Evolutionary conservation across 2,329 filamentous ascomycete species (phyloP).

Genomic region (Apiospora pterosperma): DNA sequence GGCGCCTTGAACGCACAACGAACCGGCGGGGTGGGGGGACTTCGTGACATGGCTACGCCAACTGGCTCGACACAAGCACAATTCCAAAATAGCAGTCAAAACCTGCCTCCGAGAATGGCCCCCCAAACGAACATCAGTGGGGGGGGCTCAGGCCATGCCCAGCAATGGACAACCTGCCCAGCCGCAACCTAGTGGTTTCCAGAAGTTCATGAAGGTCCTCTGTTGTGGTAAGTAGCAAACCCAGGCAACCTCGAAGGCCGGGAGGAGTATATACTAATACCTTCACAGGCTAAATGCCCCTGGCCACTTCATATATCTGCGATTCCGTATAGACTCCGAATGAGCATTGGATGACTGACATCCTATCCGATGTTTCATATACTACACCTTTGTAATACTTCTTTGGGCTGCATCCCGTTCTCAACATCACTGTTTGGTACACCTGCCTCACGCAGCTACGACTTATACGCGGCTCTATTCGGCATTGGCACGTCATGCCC

Average conservation of each 20-base stretch:
- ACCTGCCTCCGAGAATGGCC: conserved; percentile 66
- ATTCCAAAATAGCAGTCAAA: conserved; percentile 92
- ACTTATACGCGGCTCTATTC: conserved; percentile 2
- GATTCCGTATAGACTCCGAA: conserved; percentile 26
- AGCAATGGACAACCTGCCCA: conserved; percentile 58
- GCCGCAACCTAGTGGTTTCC: conserved; percentile 74
- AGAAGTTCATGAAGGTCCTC: conserved; percentile 88
- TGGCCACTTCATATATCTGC: conserved; percentile 20
- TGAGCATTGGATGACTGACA: conserved; percentile 20
- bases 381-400: conserved; percentile 22
- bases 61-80: conserved; percentile 92
- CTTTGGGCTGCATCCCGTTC: conserved; percentile 12
- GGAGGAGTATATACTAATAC: background rate
- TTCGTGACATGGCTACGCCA: conserved; percentile 76
- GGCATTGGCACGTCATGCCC: background rate
- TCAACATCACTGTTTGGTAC: conserved; percentile 8
- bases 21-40: conserved; percentile 69
- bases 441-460: conserved; percentile 9
- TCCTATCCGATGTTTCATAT: conserved; percentile 2
- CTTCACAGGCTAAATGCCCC: background rate
- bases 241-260: background rate
- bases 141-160: conserved; percentile 51
- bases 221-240: conserved; percentile 71
- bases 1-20: conserved; percentile 72
- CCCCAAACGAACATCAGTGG: conserved; percentile 52